Percentiles rank a stretch among this genome's conserved stretches.
phyloP scores from a whole-genome alignment of 768 basidiomycete genomes.

The Pisolithus orientalis region DNA sequence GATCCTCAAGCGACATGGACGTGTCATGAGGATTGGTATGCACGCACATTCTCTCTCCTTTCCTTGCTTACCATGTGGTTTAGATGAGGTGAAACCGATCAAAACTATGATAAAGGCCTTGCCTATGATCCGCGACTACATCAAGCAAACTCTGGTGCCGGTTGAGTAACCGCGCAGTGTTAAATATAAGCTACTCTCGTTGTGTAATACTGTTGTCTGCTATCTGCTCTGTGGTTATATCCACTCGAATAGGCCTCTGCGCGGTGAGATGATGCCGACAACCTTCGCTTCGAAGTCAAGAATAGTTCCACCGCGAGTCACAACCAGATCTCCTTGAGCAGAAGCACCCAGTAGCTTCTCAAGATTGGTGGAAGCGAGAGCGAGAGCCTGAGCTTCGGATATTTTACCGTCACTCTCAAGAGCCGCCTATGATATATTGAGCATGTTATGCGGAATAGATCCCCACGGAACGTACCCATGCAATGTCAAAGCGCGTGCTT shows the following conservation, averaged over 20 bases:
- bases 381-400: slow-evolving; percentile 42
- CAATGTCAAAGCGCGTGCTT: slow-evolving; percentile 73
- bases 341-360: slow-evolving; percentile 34
- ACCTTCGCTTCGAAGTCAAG: slow-evolving; percentile 43
- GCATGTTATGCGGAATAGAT: slow-evolving; percentile 19
- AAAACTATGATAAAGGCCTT: slow-evolving; percentile 65
- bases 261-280: slow-evolving; percentile 47
- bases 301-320: slow-evolving; percentile 44
- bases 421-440: slow-evolving; percentile 26
- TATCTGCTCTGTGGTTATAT: slow-evolving; percentile 20
- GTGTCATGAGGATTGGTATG: slow-evolving; percentile 57
- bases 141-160: slow-evolving; percentile 28
- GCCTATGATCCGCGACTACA: slow-evolving; percentile 55
- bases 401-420: slow-evolving; percentile 34
- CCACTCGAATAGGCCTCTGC: slow-evolving; percentile 45
- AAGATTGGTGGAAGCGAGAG: slow-evolving; percentile 48
- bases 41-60: not conserved
- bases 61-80: not conserved
- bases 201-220: not conserved
- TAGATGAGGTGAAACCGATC: slow-evolving; percentile 70
- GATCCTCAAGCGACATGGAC: slow-evolving; percentile 56
- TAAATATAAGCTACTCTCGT: not conserved
- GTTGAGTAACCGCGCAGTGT: not conserved
- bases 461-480: slow-evolving; percentile 55
- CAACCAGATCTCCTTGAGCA: slow-evolving; percentile 48